Evolutionary conservation across 345 rosid genomes (phyloP).

Genomic region (Arabidopsis thaliana): DNA sequence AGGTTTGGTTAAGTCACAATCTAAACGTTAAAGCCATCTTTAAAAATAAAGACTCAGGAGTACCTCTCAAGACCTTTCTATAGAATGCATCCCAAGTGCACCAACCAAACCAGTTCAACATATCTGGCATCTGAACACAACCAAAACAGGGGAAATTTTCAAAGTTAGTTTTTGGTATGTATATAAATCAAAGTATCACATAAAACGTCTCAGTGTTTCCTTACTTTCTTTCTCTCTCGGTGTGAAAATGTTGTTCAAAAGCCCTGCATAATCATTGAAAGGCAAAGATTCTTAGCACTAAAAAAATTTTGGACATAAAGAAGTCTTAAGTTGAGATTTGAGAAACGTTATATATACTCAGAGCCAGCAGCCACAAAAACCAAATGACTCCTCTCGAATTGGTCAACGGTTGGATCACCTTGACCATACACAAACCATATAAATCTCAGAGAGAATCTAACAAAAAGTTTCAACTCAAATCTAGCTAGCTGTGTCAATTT

Average conservation of each 20-base stretch:
- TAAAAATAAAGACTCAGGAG: neutral
- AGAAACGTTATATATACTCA: no score
- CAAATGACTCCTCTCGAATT: constrained; percentile 49
- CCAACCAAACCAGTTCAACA: constrained; percentile 77
- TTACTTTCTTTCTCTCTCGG: constrained; percentile 64
- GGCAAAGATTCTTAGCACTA: constrained; percentile 45
- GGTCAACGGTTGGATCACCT: constrained; percentile 58
- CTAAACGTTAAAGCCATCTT: neutral
- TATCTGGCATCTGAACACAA: constrained; percentile 55
- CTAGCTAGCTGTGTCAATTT: neutral
- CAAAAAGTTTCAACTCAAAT: neutral
- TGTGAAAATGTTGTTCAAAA: constrained; percentile 60
- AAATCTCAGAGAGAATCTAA: neutral
- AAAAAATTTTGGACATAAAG: neutral
- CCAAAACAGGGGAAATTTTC: constrained; percentile 10
- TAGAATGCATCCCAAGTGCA: constrained; percentile 87
- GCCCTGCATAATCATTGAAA: constrained; percentile 42
- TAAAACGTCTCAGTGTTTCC: neutral
- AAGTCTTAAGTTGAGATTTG: no score
- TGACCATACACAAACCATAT: constrained; percentile 30
- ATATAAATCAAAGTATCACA: neutral
- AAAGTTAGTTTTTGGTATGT: neutral
- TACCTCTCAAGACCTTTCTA: constrained; percentile 68
- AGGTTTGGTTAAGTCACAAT: neutral
- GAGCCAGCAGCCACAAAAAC: constrained; percentile 60